Percentiles rank a stretch among this genome's conserved stretches.
These are phyloP conservation scores for Lasiosphaeriaceae sp. DNA, from an alignment of 495 filamentous ascomycete genomes.

Conservation along the genomic window DNA sequence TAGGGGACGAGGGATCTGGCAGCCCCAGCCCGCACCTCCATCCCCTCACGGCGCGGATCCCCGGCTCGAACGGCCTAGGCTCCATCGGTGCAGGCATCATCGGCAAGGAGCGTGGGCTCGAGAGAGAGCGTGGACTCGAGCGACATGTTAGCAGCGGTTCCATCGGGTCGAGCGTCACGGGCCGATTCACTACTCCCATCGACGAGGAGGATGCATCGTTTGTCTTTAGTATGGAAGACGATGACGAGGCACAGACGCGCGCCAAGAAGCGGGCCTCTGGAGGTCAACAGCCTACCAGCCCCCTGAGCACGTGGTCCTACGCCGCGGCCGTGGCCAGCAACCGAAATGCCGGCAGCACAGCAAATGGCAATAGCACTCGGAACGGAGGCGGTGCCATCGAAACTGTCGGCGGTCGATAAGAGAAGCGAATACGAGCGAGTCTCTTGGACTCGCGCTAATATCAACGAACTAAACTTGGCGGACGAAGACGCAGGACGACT, in stretches of 20 bases:
- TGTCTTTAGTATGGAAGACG: conserved; percentile 81
- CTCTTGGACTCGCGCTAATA: neutral
- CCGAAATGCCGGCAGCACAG: neutral
- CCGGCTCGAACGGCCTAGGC: conserved; percentile 24
- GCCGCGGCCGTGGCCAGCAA: conserved; percentile 33
- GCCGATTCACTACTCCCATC: conserved; percentile 61
- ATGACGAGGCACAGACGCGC: conserved; percentile 51
- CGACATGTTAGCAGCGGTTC: conserved; percentile 51
- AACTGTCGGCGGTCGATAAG: conserved; percentile 19
- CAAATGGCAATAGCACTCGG: conserved; percentile 14
- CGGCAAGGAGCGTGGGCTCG: conserved; percentile 32
- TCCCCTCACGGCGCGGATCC: conserved; percentile 29
- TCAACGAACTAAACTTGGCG: neutral
- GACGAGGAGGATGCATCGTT: conserved; percentile 70
- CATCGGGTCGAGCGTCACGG: conserved; percentile 44
- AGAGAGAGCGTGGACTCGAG: conserved; percentile 35
- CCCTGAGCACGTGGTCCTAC: conserved; percentile 36
- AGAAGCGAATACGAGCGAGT: neutral
- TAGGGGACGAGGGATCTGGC: conserved; percentile 39
- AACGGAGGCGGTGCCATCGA: conserved; percentile 15
- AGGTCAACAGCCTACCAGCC: conserved; percentile 21
- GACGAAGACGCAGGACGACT: neutral
- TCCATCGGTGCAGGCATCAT: conserved; percentile 23
- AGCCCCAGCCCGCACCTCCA: conserved; percentile 37
- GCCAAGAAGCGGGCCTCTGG: conserved; percentile 40